Base-by-base conservation (phyloP, 345 rosid species). In the Eutrema yunnanense region DNA sequence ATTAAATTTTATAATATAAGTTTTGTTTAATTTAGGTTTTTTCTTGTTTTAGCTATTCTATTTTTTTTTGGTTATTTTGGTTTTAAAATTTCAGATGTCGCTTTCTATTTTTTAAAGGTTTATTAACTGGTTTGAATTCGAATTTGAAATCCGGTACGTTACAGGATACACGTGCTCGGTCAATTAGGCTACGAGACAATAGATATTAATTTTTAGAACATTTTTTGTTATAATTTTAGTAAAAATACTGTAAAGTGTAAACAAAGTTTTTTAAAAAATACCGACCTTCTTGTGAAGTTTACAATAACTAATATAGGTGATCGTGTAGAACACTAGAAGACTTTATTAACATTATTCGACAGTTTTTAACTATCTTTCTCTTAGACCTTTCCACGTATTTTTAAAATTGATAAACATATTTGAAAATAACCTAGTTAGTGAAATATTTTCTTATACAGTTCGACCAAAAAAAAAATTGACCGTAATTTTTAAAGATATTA, bases 41-140 rank as follows among this genome's bases (percentile, higher is more conserved):
- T 73, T 34, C 16, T 48, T 36, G 54, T 49, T 63, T 33, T 63
- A 32, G 43, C 6, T 67, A 5, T 16, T 58, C 4, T 57, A 73
- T 74, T 41, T 50, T 4, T 29, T 63, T 71, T 38, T 43, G 8
- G 9, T 10, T 26, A 26, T 36, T 54, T 42, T 9, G 14, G 9
- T 14, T 52, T 33, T 2, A 32, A 27, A 33, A 36, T 74, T 72
- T 40, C 11, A 58, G 42, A 47, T 14, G 74, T 68, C 69, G n/a
- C n/a, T 73, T 82, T 76, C 59, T 44, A 50, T 19, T 69, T 75
- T 68, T 10, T 33, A 6, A 55, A 47, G 67, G n/a, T 49, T 57
- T 42, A 67, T 51, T 2, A 74, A 67, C 19, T 59, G 22, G 49
- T 29, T 58, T 67, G 67, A 74, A 74, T 41, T 42, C 3, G 9